Evolutionary conservation across 2,329 filamentous ascomycete genomes (phyloP).

Genomic region (Biscogniauxia marginata): DNA sequence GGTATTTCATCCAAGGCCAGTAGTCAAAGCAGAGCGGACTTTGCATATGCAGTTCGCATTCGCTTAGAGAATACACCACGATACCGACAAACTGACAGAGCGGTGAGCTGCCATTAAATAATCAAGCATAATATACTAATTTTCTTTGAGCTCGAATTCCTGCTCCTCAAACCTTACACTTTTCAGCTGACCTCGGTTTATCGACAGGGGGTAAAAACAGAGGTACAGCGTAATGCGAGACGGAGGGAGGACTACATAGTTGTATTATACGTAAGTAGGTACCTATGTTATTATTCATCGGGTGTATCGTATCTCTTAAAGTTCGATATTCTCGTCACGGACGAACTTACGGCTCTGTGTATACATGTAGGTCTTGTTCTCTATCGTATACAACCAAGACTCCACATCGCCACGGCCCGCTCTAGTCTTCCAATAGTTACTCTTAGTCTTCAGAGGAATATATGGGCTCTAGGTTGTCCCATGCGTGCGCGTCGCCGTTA

Average conservation of each 20-base stretch:
- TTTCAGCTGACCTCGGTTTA: background rate
- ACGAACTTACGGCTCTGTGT: background rate
- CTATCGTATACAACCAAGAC: background rate
- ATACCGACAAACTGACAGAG: background rate
- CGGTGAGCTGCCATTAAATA: too few species aligned
- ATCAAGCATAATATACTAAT: too few species aligned
- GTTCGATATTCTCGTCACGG: background rate
- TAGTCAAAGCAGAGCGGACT: too few species aligned
- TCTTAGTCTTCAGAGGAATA: constrained; percentile 42
- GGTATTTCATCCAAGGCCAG: too few species aligned
- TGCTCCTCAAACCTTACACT: background rate
- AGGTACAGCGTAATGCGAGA: background rate
- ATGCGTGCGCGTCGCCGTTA: constrained; percentile 54
- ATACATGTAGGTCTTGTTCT: background rate
- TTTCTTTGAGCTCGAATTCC: too few species aligned
- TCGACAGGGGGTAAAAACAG: background rate
- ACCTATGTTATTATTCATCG: background rate
- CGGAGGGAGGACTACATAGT: background rate
- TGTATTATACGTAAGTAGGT: background rate
- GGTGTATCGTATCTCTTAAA: background rate
- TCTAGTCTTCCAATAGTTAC: background rate
- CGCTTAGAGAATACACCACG: background rate
- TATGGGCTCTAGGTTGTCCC: constrained; percentile 76
- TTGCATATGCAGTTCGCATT: background rate
- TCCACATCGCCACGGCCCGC: background rate